Evolutionary conservation across 2,329 filamentous ascomycete genomes (phyloP).

Genomic region (Fusarium sp.): DNA sequence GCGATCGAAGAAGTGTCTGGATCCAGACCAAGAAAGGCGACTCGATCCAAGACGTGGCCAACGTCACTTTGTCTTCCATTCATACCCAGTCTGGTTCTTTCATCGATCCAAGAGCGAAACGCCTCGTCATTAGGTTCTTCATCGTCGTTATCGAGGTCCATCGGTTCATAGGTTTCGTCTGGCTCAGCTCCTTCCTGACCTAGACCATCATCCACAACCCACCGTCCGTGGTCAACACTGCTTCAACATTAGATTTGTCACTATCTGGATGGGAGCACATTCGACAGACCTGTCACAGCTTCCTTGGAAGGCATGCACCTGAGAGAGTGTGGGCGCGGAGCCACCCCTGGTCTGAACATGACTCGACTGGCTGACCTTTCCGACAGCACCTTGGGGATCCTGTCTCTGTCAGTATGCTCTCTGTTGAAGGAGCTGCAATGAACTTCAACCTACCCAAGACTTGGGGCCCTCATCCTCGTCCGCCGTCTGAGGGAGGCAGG

Average conservation of each 20-base stretch:
- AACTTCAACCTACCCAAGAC: neutral
- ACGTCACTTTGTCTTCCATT: neutral
- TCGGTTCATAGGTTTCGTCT: neutral
- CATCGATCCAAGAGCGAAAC: neutral
- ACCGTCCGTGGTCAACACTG: neutral
- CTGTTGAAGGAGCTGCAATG: neutral
- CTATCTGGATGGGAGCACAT: neutral
- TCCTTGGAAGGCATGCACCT: neutral
- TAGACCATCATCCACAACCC: no score
- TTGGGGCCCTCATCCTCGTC: neutral
- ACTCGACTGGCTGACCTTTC: neutral
- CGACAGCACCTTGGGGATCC: neutral
- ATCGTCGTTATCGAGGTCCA: neutral
- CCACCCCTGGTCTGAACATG: neutral
- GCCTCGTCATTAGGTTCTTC: neutral
- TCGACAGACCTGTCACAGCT: conserved; percentile 1
- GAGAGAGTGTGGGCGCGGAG: neutral
- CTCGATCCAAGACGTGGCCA: neutral
- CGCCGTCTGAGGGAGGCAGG: neutral
- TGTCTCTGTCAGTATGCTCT: conserved; percentile 7
- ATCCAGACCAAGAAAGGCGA: neutral
- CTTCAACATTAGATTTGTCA: neutral
- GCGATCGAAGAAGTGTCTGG: no score
- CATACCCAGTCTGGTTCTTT: neutral
- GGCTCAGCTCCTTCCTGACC: neutral